phyloP scores from a whole-genome alignment of 2,329 filamentous ascomycete species.

The Juglanconis sp. region DNA sequence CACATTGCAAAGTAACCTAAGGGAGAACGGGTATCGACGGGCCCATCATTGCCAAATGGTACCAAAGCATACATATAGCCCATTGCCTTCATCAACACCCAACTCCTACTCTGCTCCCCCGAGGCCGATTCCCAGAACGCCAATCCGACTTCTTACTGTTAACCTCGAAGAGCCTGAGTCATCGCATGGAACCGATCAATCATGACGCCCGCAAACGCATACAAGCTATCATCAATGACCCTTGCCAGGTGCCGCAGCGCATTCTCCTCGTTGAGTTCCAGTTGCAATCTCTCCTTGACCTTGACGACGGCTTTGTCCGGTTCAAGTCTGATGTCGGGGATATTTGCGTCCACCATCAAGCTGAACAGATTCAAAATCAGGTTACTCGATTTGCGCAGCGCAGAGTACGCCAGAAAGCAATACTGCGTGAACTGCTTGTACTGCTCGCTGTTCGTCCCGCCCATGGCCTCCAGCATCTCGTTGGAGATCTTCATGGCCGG shows the following conservation, averaged over 20 bases:
- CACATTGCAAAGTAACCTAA: background rate
- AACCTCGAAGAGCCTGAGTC: constrained; percentile 86
- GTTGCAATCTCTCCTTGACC: constrained; percentile 88
- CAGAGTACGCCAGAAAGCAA: constrained; percentile 91
- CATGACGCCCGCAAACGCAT: constrained; percentile 85
- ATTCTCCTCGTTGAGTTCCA: constrained; percentile 89
- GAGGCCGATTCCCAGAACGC: background rate
- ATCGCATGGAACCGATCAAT: constrained; percentile 94
- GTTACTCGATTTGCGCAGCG: constrained; percentile 83
- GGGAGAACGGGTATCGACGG: background rate
- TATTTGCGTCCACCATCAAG: constrained; percentile 96
- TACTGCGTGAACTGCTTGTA: constrained; percentile 92
- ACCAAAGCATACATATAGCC: background rate
- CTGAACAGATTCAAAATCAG: constrained; percentile 93
- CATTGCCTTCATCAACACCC: background rate
- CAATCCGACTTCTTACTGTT: constrained; percentile 16
- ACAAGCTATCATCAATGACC: constrained; percentile 86
- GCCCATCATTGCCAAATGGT: background rate
- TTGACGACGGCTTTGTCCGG: constrained; percentile 93
- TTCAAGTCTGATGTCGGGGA: constrained; percentile 89
- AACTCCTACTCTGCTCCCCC: background rate
- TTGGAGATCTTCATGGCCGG: constrained; percentile 95
- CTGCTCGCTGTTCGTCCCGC: constrained; percentile 74
- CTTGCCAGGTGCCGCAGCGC: constrained; percentile 84
- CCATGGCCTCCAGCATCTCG: constrained; percentile 99